These are phyloP conservation scores for Fragaria iinumae DNA, from an alignment of 306 rosid species.

Conservation along the genomic window DNA sequence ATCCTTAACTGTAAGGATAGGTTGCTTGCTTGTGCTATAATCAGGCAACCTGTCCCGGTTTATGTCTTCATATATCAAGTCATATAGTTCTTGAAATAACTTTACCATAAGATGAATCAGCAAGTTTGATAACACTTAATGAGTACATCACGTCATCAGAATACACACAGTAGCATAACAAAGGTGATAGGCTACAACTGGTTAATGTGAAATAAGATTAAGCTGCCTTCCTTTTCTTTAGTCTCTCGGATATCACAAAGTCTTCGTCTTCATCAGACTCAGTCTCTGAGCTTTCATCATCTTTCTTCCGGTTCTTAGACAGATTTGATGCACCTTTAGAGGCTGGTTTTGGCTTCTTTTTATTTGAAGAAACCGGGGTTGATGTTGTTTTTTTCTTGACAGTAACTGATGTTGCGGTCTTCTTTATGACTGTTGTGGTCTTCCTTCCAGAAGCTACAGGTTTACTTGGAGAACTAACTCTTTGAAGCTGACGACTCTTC, in stretches of 20 bases:
- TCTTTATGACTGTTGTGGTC: constrained; percentile 40
- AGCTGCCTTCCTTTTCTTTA: constrained; percentile 43
- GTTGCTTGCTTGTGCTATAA: not conserved
- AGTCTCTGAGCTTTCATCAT: constrained; percentile 41
- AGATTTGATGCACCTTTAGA: constrained; percentile 37
- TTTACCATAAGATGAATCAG: not conserved
- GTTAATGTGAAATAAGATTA: constrained; percentile 20
- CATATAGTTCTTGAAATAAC: not conserved
- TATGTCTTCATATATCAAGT: not conserved
- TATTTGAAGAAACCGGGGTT: constrained; percentile 33
- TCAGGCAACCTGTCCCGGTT: not conserved
- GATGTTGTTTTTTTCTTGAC: constrained; percentile 44
- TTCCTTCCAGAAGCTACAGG: constrained; percentile 33
- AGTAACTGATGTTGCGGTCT: constrained; percentile 28
- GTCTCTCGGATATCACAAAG: not conserved
- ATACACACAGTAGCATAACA: constrained; percentile 4
- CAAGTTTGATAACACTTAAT: not conserved
- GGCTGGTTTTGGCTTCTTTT: constrained; percentile 35
- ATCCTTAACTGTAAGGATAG: not conserved
- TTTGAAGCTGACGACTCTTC: constrained; percentile 45
- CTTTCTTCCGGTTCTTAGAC: constrained; percentile 55
- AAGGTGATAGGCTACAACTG: constrained; percentile 1
- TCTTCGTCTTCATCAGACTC: constrained; percentile 36
- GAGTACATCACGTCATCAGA: constrained; percentile 14
- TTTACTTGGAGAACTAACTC: constrained; percentile 51